Evolutionary conservation across 2,329 filamentous ascomycete species (phyloP).

Genomic region (Fusarium poae): DNA sequence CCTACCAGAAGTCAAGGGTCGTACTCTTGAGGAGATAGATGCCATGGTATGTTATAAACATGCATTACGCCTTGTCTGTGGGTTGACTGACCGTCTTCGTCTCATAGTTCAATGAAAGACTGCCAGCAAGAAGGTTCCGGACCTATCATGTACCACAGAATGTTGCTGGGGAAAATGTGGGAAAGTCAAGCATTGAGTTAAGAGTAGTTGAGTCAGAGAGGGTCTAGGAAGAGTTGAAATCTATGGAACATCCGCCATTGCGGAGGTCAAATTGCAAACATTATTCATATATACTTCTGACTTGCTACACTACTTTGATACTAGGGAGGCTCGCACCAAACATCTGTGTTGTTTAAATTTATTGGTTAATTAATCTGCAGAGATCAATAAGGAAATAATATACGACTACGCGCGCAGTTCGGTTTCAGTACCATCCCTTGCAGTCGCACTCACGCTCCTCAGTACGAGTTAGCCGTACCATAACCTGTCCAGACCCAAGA

Average conservation of each 20-base stretch:
- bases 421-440: neutral
- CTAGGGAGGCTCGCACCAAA: neutral
- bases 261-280: neutral
- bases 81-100: neutral
- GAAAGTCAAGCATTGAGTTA: slow-evolving; percentile 30
- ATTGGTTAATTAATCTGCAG: neutral
- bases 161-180: neutral
- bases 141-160: slow-evolving; percentile 9
- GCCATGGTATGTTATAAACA: slow-evolving; percentile 26
- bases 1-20: slow-evolving; percentile 40
- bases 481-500: fast-evolving
- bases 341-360: neutral
- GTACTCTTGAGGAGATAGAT: slow-evolving; percentile 43
- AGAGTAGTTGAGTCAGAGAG: slow-evolving; percentile 29
- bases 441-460: neutral
- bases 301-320: neutral
- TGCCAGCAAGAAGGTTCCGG: slow-evolving; percentile 38
- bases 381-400: fast-evolving
- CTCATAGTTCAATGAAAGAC: slow-evolving; percentile 28
- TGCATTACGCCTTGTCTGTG: fast-evolving
- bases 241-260: fast-evolving
- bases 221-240: neutral
- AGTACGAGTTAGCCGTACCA: neutral
- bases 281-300: neutral
- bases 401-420: too few species aligned